Evolutionary conservation across 108 stramenopile genomes (phyloP).

Genomic region (Seminavis robusta): DNA sequence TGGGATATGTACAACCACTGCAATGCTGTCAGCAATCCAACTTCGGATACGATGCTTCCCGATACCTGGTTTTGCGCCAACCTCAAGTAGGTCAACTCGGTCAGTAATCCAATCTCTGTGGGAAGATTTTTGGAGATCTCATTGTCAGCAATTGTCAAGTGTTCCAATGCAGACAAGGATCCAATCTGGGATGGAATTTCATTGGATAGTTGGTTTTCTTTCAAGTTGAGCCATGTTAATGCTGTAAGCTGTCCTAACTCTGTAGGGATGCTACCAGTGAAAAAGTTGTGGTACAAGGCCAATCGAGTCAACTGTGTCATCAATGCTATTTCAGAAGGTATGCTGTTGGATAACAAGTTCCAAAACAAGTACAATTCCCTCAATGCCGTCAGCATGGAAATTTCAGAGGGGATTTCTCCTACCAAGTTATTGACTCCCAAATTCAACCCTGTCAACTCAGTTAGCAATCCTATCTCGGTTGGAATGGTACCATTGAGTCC

Average conservation of each 20-base stretch:
- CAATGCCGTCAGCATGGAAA: conserved; percentile 3
- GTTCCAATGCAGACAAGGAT: conserved; percentile 18
- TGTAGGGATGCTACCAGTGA: conserved; percentile 24
- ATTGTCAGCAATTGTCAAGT: conserved; percentile 23
- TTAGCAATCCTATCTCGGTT: conserved; percentile 25
- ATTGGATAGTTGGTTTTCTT: conserved; percentile 43
- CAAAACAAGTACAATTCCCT: conserved; percentile 2
- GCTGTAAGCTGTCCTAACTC: conserved; percentile 11
- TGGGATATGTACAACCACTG: conserved; percentile 11
- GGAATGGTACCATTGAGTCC: too few relatives aligned
- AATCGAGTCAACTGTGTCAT: conserved; percentile 23
- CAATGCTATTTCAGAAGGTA: conserved; percentile 12
- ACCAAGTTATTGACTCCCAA: conserved; percentile 19
- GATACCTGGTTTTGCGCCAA: too few relatives aligned
- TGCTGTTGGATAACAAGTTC: conserved; percentile 25
- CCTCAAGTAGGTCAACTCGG: background rate
- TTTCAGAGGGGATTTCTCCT: conserved; percentile 28
- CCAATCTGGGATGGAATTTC: conserved; percentile 28
- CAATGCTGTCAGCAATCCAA: conserved; percentile 20
- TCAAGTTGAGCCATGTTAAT: conserved; percentile 22
- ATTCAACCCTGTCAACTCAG: conserved; percentile 13
- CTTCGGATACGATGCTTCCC: conserved; percentile 32
- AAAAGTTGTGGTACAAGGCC: conserved; percentile 27
- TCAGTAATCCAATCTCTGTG: conserved; percentile 4
- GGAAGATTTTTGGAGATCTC: conserved; percentile 29